phyloP scores from a whole-genome alignment of 805 yeast genomes.

The Clavispora asparagi region DNA sequence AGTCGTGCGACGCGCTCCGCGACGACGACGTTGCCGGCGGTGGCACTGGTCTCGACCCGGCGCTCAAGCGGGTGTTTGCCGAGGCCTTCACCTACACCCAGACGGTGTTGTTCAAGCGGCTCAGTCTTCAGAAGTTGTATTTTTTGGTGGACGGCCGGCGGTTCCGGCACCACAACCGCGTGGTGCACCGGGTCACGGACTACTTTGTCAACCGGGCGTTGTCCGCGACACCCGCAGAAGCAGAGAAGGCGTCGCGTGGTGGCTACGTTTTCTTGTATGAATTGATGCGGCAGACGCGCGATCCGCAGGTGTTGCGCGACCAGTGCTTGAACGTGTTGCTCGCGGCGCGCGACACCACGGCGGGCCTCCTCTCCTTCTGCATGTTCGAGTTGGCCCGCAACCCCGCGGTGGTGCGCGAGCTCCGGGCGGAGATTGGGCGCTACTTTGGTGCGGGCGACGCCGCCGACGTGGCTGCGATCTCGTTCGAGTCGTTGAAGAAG shows the following conservation, averaged over 20 bases:
- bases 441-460: conserved; percentile 31
- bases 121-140: conserved; percentile 10
- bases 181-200: conserved; percentile 16
- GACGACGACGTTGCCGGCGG: conserved; percentile 4
- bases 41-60: conserved; percentile 5
- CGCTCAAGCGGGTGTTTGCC: conserved; percentile 7
- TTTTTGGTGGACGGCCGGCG: conserved; percentile 6
- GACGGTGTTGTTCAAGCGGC: conserved; percentile 7
- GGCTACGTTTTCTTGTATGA: conserved; percentile 45
- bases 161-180: conserved; percentile 10
- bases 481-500: conserved; percentile 46
- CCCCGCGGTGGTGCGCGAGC: conserved; percentile 31
- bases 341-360: conserved; percentile 56
- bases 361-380: conserved; percentile 43
- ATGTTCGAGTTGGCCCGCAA: conserved; percentile 42
- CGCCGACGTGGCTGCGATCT: conserved; percentile 30
- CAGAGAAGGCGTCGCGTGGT: conserved; percentile 26
- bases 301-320: conserved; percentile 43
- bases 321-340: conserved; percentile 47
- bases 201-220: conserved; percentile 37
- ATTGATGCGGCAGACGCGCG: conserved; percentile 43
- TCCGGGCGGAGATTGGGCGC: conserved; percentile 32
- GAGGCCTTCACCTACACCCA: conserved; percentile 13
- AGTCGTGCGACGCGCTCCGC: conserved; percentile 11
- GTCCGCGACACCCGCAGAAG: conserved; percentile 23